A percentile compares a stretch with the other conserved stretches of the same genome.
Evolutionary conservation across 306 rosid species (phyloP).

Genomic region (Senna siamea): DNA sequence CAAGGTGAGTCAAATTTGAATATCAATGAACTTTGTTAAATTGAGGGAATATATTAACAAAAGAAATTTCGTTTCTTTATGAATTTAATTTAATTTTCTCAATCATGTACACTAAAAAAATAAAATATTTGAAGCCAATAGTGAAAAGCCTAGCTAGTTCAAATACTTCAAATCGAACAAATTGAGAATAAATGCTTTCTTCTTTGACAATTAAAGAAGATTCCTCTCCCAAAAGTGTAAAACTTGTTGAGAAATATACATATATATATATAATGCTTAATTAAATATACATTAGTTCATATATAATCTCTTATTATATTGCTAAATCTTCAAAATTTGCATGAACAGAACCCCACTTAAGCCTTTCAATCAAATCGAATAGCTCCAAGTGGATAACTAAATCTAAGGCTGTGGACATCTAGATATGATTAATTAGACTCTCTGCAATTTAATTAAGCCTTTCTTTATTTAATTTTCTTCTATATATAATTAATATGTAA

Average conservation of each 20-base stretch:
- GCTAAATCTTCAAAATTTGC: not conserved
- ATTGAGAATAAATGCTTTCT: conserved; percentile 85
- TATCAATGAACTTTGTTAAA: no score
- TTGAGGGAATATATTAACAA: no score
- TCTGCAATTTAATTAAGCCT: no score
- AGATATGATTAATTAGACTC: not conserved
- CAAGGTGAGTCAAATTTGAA: no score
- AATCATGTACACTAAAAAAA: no score
- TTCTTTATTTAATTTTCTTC: no score
- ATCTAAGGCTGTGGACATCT: not conserved
- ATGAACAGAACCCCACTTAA: no score
- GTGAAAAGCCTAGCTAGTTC: no score
- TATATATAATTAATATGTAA: not conserved
- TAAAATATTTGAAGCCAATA: no score
- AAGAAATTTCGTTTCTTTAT: no score
- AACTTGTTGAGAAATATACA: conserved; percentile 24
- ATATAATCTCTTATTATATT: not conserved
- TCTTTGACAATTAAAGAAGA: conserved; percentile 84
- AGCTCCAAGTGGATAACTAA: not conserved
- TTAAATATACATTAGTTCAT: not conserved
- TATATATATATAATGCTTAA: not conserved
- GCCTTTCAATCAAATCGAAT: no score
- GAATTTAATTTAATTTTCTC: no score
- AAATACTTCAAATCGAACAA: conserved; percentile 5
- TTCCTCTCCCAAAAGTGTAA: conserved; percentile 56